A percentile compares a stretch with the other conserved stretches of the same genome.
Evolutionary conservation across 495 filamentous ascomycete genomes (phyloP).

Genomic region (Patellaria atrata): DNA sequence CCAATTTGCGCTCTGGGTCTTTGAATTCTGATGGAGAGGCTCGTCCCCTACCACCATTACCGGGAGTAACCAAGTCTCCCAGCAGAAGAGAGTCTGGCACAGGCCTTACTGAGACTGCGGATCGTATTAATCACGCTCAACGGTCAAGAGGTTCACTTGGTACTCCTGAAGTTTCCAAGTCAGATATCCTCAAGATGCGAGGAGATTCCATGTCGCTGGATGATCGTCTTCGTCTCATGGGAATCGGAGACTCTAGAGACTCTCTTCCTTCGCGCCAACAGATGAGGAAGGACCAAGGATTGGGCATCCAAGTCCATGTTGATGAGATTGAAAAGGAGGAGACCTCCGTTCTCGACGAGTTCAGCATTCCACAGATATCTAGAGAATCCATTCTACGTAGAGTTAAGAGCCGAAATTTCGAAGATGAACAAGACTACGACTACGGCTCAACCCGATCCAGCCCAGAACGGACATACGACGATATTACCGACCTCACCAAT

Average conservation of each 20-base stretch:
- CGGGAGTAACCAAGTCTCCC: conserved; percentile 12
- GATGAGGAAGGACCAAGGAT: conserved; percentile 10
- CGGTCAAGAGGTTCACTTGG: conserved; percentile 50
- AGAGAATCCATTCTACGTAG: conserved; percentile 84
- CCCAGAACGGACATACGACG: conserved; percentile 32
- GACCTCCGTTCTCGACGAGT: conserved; percentile 15
- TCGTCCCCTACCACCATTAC: conserved; percentile 26
- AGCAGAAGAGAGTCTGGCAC: conserved; percentile 26
- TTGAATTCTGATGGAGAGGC: conserved; percentile 22
- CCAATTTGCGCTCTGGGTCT: conserved; percentile 45
- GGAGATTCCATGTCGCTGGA: conserved; percentile 63
- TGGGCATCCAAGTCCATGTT: conserved; percentile 12
- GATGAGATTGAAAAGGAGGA: conserved; percentile 14
- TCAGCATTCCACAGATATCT: conserved; percentile 55
- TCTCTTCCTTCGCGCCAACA: conserved; percentile 14
- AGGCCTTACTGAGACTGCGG: conserved; percentile 43
- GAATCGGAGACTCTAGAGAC: conserved; percentile 42
- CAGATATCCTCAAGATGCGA: conserved; percentile 54
- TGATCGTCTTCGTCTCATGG: conserved; percentile 70
- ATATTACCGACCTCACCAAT: conserved; percentile 28
- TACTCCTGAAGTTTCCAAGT: conserved; percentile 47
- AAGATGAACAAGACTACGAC: conserved; percentile 30
- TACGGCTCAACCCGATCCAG: conserved; percentile 26
- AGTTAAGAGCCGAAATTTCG: conserved; percentile 49
- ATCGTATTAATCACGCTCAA: conserved; percentile 45